phyloP scores from a whole-genome alignment of 805 yeast genomes.

The Millerozyma acaciae region DNA sequence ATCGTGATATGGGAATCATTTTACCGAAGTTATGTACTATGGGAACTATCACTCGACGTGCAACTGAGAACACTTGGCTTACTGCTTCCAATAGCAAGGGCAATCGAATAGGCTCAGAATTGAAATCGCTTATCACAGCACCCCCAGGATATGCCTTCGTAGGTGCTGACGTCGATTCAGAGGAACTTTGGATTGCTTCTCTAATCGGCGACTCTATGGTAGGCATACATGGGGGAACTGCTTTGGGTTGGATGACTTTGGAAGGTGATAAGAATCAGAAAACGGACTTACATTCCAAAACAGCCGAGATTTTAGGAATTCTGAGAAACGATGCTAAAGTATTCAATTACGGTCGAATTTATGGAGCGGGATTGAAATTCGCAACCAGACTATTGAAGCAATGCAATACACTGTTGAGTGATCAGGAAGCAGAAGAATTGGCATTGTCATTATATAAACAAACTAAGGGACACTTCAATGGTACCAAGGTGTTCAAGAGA shows the following conservation, averaged over 20 bases:
- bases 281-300: constrained; percentile 92
- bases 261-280: constrained; percentile 92
- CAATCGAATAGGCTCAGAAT: constrained; percentile 85
- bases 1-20: constrained; percentile 59
- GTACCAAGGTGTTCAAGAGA: constrained; percentile 21
- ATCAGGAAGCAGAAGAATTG: constrained; percentile 57
- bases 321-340: constrained; percentile 89
- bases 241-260: constrained; percentile 98
- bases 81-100: constrained; percentile 94
- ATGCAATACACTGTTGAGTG: constrained; percentile 69
- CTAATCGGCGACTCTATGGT: constrained; percentile 89
- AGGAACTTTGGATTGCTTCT: constrained; percentile 97
- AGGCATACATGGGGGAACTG: constrained; percentile 90
- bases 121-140: constrained; percentile 80
- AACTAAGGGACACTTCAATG: constrained; percentile 66
- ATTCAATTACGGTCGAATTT: constrained; percentile 94
- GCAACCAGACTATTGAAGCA: constrained; percentile 81
- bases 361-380: constrained; percentile 94
- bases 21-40: constrained; percentile 81
- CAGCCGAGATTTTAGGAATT: constrained; percentile 86
- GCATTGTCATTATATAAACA: constrained; percentile 70
- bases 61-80: constrained; percentile 96
- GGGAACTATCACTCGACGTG: constrained; percentile 96
- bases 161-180: constrained; percentile 99
- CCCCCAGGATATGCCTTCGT: constrained; percentile 89